Evolutionary conservation across 495 filamentous ascomycete genomes (phyloP).

Genomic region (Podospora sp.): DNA sequence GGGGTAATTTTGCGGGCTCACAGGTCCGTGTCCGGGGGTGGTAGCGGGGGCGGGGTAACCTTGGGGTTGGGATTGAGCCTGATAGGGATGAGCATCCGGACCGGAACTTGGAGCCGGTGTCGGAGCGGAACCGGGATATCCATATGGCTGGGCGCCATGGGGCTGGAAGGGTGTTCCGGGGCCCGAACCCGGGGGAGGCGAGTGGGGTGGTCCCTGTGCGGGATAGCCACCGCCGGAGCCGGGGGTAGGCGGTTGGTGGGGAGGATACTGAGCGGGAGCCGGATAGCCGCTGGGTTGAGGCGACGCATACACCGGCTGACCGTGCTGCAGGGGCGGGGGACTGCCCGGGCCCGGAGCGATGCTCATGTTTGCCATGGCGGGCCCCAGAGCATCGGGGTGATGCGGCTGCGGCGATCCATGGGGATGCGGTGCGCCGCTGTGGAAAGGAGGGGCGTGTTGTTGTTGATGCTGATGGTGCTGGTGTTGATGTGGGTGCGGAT

Average conservation of each 20-base stretch:
- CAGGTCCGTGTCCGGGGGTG: neutral
- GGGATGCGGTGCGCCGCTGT: slow-evolving; percentile 21
- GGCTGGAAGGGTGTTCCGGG: slow-evolving; percentile 8
- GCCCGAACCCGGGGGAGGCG: neutral
- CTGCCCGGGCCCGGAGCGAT: neutral
- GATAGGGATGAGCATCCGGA: no score
- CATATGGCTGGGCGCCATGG: no score
- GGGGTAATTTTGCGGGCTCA: neutral
- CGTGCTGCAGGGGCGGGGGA: neutral
- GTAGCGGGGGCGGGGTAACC: neutral
- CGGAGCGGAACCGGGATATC: neutral
- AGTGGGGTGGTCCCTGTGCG: neutral
- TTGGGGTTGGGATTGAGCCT: neutral
- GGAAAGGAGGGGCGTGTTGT: slow-evolving; percentile 29
- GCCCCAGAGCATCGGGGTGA: neutral
- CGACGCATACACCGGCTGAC: neutral
- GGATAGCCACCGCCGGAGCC: neutral
- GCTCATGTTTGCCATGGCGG: slow-evolving; percentile 11
- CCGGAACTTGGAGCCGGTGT: neutral
- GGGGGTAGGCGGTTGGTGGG: neutral
- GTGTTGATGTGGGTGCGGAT: slow-evolving; percentile 11
- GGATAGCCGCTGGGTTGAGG: neutral
- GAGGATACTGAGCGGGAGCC: neutral
- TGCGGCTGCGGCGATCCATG: slow-evolving; percentile 4
- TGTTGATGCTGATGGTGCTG: slow-evolving; percentile 32